A percentile compares a stretch with the other conserved stretches of the same genome.
These are phyloP conservation scores for Aspergillus novofumigatus DNA, from an alignment of 2,329 filamentous ascomycete species.

Conservation along the genomic window DNA sequence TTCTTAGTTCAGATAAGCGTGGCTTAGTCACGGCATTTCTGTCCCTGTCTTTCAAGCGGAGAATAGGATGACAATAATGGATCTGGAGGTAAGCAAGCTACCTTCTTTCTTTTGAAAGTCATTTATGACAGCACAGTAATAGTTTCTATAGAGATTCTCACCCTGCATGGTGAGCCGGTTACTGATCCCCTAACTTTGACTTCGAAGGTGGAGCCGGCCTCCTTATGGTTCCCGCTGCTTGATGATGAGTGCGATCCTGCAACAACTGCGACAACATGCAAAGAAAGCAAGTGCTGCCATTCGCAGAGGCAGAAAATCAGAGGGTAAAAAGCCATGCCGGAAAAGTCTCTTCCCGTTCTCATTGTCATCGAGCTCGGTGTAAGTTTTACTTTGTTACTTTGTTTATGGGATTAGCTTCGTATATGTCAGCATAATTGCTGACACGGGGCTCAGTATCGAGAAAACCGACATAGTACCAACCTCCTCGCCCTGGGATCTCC, in stretches of 20 bases:
- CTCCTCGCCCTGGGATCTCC: conserved; percentile 34
- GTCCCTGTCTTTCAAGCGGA: background rate
- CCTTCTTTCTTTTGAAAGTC: background rate
- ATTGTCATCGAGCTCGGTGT: conserved; percentile 23
- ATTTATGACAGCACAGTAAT: background rate
- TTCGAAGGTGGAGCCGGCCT: conserved; percentile 22
- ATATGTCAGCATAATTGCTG: conserved; percentile 7
- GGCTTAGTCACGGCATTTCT: background rate
- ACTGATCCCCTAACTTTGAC: conserved; percentile 6
- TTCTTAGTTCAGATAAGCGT: background rate
- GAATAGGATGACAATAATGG: background rate
- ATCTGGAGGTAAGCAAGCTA: background rate
- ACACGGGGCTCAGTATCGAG: conserved; percentile 15
- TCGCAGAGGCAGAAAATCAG: conserved; percentile 25
- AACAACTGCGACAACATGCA: conserved; percentile 28
- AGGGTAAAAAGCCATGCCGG: conserved; percentile 20
- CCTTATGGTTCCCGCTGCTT: conserved; percentile 21
- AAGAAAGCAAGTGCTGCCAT: conserved; percentile 32
- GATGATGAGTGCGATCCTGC: conserved; percentile 34
- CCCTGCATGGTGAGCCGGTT: conserved; percentile 5
- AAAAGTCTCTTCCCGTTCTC: conserved; percentile 20
- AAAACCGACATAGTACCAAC: conserved; percentile 23
- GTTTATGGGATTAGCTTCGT: background rate
- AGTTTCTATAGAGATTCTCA: background rate
- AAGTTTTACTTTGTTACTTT: conserved; percentile 2